Conservation (phyloP, 768 basidiomycete genomes). For the Neoboletus brunneissimus region DNA sequence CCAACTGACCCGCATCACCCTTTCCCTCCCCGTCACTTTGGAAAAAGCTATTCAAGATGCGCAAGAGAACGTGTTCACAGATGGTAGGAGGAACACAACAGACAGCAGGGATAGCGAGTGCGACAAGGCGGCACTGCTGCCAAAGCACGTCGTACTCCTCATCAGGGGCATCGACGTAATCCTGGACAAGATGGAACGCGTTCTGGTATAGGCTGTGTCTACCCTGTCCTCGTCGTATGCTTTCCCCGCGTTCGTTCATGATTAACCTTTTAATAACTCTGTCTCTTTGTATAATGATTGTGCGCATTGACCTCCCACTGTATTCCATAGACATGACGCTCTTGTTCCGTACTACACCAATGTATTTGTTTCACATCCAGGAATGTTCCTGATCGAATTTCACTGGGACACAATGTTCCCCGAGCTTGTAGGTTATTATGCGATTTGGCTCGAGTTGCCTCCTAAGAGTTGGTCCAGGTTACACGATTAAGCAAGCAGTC, state of each 20-base stretch:
- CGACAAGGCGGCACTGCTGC: conserved; percentile 43
- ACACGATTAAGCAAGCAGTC: conserved; percentile 14
- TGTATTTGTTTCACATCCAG: not conserved
- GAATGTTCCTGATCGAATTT: not conserved
- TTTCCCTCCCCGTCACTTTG: conserved; percentile 69
- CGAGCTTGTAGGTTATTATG: not conserved
- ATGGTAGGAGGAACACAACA: conserved; percentile 1
- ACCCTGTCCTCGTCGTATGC: not conserved
- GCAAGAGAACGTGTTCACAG: conserved; percentile 10
- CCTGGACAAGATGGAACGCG: conserved; percentile 64
- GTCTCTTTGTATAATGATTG: not conserved
- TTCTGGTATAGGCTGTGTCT: conserved; percentile 28
- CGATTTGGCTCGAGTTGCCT: not conserved
- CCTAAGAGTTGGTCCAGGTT: conserved; percentile 1
- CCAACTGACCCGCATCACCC: conserved; percentile 72
- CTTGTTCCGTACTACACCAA: not conserved
- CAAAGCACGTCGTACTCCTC: conserved; percentile 54
- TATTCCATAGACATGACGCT: not conserved
- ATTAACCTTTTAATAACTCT: not conserved
- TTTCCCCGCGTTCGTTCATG: not conserved
- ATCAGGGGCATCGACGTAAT: conserved; percentile 61
- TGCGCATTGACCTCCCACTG: not conserved
- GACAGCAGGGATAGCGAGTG: conserved; percentile 13
- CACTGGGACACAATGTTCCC: not conserved
- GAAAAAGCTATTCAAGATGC: conserved; percentile 61